Conservation (phyloP, 1,139 yeast species). For the Magnusiomyces fungicola region DNA sequence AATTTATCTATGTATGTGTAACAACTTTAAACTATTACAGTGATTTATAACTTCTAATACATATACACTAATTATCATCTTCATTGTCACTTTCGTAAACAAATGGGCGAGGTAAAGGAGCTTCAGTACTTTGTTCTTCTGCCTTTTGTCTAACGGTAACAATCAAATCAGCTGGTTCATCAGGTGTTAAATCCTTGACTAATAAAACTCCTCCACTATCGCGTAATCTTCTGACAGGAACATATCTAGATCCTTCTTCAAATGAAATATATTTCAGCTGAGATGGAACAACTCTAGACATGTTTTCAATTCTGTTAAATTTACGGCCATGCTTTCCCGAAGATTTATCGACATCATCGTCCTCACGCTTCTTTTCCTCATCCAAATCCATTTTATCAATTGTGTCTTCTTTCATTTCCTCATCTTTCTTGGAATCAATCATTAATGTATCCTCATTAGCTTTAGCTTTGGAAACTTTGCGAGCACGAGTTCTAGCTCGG, state of each 20-base stretch:
- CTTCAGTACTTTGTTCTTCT: constrained; percentile 48
- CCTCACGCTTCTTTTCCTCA: constrained; percentile 29
- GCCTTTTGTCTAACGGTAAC: constrained; percentile 72
- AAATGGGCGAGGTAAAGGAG: constrained; percentile 89
- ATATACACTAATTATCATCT: constrained; percentile 4
- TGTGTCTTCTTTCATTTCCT: constrained; percentile 18
- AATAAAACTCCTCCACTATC: constrained; percentile 80
- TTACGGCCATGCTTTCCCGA: constrained; percentile 11
- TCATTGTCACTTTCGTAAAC: constrained; percentile 43
- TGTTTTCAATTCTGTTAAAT: constrained; percentile 57
- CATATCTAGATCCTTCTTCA: constrained; percentile 65
- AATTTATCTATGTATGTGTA: too few relatives aligned
- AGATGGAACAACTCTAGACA: constrained; percentile 86
- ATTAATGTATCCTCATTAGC: constrained; percentile 48
- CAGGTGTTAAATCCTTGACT: constrained; percentile 62
- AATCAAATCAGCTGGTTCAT: constrained; percentile 57
- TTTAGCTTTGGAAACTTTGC: constrained; percentile 41
- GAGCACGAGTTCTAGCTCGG: constrained; percentile 87
- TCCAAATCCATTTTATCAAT: constrained; percentile 24
- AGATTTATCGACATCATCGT: constrained; percentile 36
- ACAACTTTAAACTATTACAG: constrained; percentile 3
- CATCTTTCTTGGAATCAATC: constrained; percentile 28
- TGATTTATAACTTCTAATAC: not conserved
- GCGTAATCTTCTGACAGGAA: constrained; percentile 74
- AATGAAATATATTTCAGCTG: constrained; percentile 82